A percentile compares a stretch with the other conserved stretches of the same genome.
phyloP scores from a whole-genome alignment of 2,329 filamentous ascomycete species.

The Orbilia ellipsospora region DNA sequence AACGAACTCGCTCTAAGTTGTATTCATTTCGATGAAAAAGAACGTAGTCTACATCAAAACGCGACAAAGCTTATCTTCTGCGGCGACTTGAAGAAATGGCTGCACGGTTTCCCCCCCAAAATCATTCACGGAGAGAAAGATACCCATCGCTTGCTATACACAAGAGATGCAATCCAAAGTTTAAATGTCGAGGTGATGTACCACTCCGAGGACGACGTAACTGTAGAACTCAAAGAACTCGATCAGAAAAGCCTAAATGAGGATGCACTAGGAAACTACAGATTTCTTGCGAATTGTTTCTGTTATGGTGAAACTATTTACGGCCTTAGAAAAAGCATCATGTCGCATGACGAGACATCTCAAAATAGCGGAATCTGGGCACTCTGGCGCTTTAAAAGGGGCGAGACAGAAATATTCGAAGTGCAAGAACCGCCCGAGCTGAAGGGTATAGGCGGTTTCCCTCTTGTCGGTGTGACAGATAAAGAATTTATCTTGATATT shows the following conservation, averaged over 20 bases:
- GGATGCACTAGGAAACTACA: background rate
- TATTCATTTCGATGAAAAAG: slow-evolving; percentile 11
- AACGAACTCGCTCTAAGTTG: slow-evolving; percentile 9
- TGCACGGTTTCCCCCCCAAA: background rate
- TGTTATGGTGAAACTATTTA: slow-evolving; percentile 26
- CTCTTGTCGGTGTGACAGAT: slow-evolving; percentile 6
- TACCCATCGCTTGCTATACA: background rate
- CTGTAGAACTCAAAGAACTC: background rate
- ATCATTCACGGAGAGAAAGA: background rate
- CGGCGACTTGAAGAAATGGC: background rate
- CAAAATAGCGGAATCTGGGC: background rate
- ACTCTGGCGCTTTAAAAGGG: slow-evolving; percentile 17
- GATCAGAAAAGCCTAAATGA: background rate
- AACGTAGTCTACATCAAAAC: slow-evolving; percentile 1
- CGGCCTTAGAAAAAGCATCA: background rate
- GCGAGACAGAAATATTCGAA: background rate
- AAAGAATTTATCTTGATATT: slow-evolving; percentile 13
- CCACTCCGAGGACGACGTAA: background rate
- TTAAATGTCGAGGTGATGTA: background rate
- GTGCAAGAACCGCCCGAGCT: background rate
- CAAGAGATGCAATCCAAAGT: background rate
- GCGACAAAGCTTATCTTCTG: background rate
- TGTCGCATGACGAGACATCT: background rate
- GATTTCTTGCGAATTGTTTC: background rate
- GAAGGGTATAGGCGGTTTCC: background rate